Conservation (phyloP, 441 rosid genomes). For the Eugenia klotzschiana region DNA sequence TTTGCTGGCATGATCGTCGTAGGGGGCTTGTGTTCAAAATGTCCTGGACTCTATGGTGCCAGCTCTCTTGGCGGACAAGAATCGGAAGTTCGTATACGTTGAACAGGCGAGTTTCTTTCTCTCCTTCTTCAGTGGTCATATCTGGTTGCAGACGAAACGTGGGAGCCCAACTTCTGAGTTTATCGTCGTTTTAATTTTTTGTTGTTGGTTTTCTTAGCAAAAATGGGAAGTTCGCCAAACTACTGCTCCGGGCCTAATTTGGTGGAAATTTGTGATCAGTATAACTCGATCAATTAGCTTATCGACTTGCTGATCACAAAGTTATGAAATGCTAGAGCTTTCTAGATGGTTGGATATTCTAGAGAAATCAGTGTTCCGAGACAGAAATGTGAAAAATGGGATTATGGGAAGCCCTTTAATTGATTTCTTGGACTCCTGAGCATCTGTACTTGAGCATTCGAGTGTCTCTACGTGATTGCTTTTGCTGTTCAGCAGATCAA, state of each 20-base stretch:
- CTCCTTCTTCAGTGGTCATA: background rate
- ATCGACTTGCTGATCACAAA: background rate
- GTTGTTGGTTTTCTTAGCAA: background rate
- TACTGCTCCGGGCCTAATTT: background rate
- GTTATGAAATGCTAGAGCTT: background rate
- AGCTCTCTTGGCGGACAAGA: slow-evolving; percentile 77
- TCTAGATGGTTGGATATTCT: background rate
- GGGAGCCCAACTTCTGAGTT: background rate
- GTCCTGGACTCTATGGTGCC: slow-evolving; percentile 72
- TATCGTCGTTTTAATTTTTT: background rate
- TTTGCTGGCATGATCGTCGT: slow-evolving; percentile 2
- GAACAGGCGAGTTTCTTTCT: slow-evolving; percentile 37
- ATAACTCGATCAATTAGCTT: background rate
- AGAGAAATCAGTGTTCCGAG: background rate
- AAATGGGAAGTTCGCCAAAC: background rate
- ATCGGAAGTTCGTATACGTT: slow-evolving; percentile 80
- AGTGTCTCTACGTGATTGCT: background rate
- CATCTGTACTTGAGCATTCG: background rate
- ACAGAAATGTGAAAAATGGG: background rate
- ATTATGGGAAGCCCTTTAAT: background rate
- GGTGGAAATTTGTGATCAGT: background rate
- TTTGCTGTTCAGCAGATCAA: background rate
- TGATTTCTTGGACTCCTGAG: background rate
- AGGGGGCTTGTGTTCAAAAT: slow-evolving; percentile 96
- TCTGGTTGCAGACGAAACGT: background rate